Conservation (phyloP, 768 basidiomycete species). For the Melanogaster broomeanus region DNA sequence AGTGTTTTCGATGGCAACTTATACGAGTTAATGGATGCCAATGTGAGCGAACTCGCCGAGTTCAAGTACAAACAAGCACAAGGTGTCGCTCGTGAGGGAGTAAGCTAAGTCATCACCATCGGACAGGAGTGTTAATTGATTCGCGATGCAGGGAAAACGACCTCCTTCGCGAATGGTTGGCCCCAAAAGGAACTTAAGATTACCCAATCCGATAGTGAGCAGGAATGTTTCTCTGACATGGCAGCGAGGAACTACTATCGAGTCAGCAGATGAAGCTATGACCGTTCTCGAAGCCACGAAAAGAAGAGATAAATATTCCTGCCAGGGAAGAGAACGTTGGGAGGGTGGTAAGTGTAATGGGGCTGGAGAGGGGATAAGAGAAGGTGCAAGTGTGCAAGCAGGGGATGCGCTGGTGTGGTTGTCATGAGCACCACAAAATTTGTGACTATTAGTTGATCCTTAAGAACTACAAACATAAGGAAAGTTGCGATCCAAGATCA, state of each 20-base stretch:
- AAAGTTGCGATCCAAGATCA: too few relatives aligned
- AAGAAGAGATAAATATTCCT: slow-evolving; percentile 39
- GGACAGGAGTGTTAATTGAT: neutral
- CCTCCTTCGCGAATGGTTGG: slow-evolving; percentile 48
- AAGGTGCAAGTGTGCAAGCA: slow-evolving; percentile 46
- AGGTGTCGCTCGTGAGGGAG: slow-evolving; percentile 41
- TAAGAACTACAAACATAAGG: too few relatives aligned
- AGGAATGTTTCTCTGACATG: slow-evolving; percentile 1
- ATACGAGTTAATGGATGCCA: slow-evolving; percentile 40
- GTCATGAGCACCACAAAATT: slow-evolving; percentile 1
- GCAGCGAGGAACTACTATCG: neutral
- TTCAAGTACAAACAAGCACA: slow-evolving; percentile 44
- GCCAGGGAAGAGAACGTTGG: slow-evolving; percentile 52
- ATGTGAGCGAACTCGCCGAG: slow-evolving; percentile 41
- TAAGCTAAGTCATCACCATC: slow-evolving; percentile 31
- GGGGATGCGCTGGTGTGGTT: slow-evolving; percentile 47
- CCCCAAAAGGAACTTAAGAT: slow-evolving; percentile 20
- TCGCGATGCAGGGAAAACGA: slow-evolving; percentile 39
- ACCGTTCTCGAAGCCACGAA: slow-evolving; percentile 47
- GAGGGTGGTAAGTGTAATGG: slow-evolving; percentile 40
- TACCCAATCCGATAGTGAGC: neutral
- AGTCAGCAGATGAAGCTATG: slow-evolving; percentile 38
- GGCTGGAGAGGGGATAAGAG: slow-evolving; percentile 41
- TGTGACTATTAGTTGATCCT: too few relatives aligned
- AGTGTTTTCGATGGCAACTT: slow-evolving; percentile 55